Conservation (phyloP, 2,329 filamentous ascomycete genomes). For the Stachybotrys echinatus region DNA sequence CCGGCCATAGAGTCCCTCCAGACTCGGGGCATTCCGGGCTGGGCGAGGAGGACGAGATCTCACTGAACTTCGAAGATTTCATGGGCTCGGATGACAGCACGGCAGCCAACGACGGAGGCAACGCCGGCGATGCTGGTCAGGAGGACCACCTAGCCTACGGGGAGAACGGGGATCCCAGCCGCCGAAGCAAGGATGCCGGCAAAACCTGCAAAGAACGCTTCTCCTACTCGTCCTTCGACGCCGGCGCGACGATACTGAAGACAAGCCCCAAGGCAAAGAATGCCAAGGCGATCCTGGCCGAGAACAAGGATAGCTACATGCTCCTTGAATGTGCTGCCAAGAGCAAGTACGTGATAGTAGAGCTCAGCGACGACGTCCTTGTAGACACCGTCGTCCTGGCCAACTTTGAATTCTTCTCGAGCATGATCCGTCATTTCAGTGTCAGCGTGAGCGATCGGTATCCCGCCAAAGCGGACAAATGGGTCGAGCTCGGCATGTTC, state of each 20-base stretch:
- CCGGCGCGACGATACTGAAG: constrained; percentile 88
- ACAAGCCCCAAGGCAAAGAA: constrained; percentile 83
- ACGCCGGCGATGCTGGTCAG: neutral
- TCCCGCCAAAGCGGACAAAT: constrained; percentile 86
- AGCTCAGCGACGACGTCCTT: constrained; percentile 79
- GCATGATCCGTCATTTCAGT: constrained; percentile 86
- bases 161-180: constrained; percentile 41
- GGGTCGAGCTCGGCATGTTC: constrained; percentile 83
- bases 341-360: constrained; percentile 92
- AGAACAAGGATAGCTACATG: constrained; percentile 99
- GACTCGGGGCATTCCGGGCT: constrained; percentile 71
- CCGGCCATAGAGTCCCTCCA: constrained; percentile 44
- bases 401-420: constrained; percentile 99
- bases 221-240: constrained; percentile 96
- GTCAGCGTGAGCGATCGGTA: constrained; percentile 93
- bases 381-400: constrained; percentile 96
- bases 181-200: constrained; percentile 85
- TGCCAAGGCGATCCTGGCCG: constrained; percentile 79
- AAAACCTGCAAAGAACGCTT: constrained; percentile 97
- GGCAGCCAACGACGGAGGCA: constrained; percentile 3
- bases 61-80: constrained; percentile 44
- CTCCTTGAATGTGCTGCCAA: constrained; percentile 79
- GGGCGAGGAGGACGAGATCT: constrained; percentile 84
- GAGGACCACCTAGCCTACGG: constrained; percentile 24
- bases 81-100: constrained; percentile 13